Evolutionary conservation across 495 filamentous ascomycete species (phyloP).

Genomic region (Choiromyces venosus): DNA sequence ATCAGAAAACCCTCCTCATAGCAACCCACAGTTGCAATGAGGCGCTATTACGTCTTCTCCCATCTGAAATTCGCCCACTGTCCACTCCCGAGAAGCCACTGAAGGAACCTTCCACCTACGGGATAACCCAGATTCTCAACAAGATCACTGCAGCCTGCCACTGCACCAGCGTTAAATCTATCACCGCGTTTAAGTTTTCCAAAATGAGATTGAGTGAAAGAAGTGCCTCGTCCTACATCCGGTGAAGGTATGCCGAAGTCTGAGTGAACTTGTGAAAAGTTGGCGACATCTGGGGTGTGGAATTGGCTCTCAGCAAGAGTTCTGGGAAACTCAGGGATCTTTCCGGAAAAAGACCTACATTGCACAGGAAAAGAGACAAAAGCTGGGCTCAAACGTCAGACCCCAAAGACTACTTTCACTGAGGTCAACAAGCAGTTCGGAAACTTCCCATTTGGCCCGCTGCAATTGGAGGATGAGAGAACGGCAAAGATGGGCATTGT

Average conservation of each 20-base stretch:
- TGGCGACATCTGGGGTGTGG: slow-evolving; percentile 96
- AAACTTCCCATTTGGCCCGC: slow-evolving; percentile 92
- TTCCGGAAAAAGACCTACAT: slow-evolving; percentile 69
- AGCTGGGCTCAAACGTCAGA: slow-evolving; percentile 83
- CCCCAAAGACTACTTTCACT: slow-evolving; percentile 79
- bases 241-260: slow-evolving; percentile 76
- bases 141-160: slow-evolving; percentile 87
- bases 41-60: slow-evolving; percentile 77
- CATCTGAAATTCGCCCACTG: slow-evolving; percentile 72
- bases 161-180: slow-evolving; percentile 91
- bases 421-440: slow-evolving; percentile 96
- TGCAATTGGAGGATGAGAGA: slow-evolving; percentile 93
- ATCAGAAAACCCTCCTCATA: slow-evolving; percentile 76
- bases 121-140: slow-evolving; percentile 79
- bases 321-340: slow-evolving; percentile 90
- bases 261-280: slow-evolving; percentile 83
- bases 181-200: slow-evolving; percentile 92
- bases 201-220: slow-evolving; percentile 93
- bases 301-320: slow-evolving; percentile 85
- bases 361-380: slow-evolving; percentile 88
- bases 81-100: slow-evolving; percentile 69
- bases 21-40: slow-evolving; percentile 95
- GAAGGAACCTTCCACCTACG: slow-evolving; percentile 71
- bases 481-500: slow-evolving; percentile 92
- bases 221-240: slow-evolving; percentile 97